Conservation (phyloP, 148 eudicot genomes). For the Persicaria tinctoria region DNA sequence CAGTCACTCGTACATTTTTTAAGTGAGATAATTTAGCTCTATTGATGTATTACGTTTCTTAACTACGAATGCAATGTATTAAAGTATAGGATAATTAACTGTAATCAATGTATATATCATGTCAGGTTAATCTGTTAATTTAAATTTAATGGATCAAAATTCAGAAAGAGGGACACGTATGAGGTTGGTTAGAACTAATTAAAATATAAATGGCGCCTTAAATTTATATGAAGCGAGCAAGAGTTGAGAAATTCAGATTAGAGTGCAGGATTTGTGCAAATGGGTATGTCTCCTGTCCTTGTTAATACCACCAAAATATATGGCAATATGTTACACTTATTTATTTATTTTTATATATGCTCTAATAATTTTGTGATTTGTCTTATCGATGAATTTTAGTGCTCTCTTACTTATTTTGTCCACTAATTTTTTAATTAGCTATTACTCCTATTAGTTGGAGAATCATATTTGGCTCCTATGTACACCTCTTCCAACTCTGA, state of each 20-base stretch:
- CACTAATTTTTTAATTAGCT: neutral
- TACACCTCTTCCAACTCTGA: neutral
- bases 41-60: too few species aligned
- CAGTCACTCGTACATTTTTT: too few species aligned
- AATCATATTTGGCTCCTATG: neutral
- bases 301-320: neutral
- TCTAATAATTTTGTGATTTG: neutral
- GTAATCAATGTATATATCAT: too few species aligned
- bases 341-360: neutral
- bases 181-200: neutral
- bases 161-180: too few species aligned
- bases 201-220: neutral
- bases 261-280: conserved; percentile 7
- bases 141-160: neutral
- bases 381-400: neutral
- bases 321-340: neutral
- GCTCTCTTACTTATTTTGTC: neutral
- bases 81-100: too few species aligned
- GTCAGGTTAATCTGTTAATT: too few species aligned
- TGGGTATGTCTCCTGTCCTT: neutral
- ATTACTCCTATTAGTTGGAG: neutral
- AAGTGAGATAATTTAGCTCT: too few species aligned
- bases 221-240: neutral
- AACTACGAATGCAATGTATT: too few species aligned
- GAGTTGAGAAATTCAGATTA: neutral